Conservation (phyloP, 2,329 filamentous ascomycete genomes). For the Niveomyces coronatus region DNA sequence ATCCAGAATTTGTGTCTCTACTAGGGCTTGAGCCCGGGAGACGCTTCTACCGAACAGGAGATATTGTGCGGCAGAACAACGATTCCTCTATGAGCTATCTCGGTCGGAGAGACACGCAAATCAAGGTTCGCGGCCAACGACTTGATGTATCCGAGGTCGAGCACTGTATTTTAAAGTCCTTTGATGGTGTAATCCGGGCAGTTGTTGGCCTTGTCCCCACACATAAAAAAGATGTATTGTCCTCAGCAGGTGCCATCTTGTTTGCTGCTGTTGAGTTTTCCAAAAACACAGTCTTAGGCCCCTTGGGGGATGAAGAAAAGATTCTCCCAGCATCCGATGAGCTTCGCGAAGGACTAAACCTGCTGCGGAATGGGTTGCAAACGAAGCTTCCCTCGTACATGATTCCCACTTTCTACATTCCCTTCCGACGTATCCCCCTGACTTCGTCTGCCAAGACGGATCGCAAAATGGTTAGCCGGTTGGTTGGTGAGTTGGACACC, state of each 20-base stretch:
- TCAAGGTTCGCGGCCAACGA: constrained; percentile 45
- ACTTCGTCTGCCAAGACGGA: constrained; percentile 11
- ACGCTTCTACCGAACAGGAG: constrained; percentile 33
- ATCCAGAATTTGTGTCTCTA: constrained; percentile 10
- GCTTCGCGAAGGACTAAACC: constrained; percentile 1
- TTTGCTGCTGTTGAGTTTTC: constrained; percentile 7
- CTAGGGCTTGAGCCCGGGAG: constrained; percentile 1
- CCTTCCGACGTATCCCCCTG: constrained; percentile 9
- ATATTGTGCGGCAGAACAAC: constrained; percentile 29
- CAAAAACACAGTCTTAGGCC: background rate
- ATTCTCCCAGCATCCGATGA: background rate
- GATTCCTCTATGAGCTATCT: constrained; percentile 25
- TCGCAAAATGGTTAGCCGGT: constrained; percentile 7
- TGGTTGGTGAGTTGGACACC: background rate
- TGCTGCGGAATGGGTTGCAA: constrained; percentile 2
- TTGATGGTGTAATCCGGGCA: background rate
- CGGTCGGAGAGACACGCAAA: constrained; percentile 43
- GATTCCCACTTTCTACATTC: constrained; percentile 11
- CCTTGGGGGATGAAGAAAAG: constrained; percentile 2
- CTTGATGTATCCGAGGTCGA: constrained; percentile 30
- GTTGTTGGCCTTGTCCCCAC: background rate
- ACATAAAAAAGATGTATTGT: background rate
- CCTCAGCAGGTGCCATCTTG: background rate
- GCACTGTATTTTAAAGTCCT: constrained; percentile 4
- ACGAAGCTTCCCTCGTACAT: constrained; percentile 11